Conservation (phyloP, 495 filamentous ascomycete genomes). For the Trichoderma erinaceum region DNA sequence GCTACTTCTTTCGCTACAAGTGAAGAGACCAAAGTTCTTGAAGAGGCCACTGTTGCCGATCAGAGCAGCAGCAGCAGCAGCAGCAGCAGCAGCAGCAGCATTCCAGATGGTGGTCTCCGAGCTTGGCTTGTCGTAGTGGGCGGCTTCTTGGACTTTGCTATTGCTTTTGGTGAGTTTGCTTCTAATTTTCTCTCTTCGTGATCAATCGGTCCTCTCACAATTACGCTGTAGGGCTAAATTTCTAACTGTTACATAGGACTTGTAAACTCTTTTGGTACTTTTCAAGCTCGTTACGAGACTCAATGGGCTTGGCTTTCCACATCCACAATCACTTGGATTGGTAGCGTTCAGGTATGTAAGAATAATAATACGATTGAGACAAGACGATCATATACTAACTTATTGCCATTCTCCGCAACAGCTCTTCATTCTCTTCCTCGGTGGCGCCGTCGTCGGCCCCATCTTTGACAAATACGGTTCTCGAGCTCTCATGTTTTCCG, state of each 20-base stretch:
- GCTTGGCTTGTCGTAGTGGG: slow-evolving; percentile 36
- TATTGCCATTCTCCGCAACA: slow-evolving; percentile 22
- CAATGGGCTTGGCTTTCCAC: slow-evolving; percentile 35
- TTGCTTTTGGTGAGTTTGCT: slow-evolving; percentile 19
- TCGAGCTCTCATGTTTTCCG: slow-evolving; percentile 12
- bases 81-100: not conserved
- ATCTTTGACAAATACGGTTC: slow-evolving; percentile 14
- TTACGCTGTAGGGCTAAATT: not conserved
- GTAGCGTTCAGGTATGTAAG: slow-evolving; percentile 39
- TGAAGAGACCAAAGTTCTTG: not conserved
- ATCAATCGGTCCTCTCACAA: not conserved
- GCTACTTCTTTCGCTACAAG: not conserved
- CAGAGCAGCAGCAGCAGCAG: not conserved
- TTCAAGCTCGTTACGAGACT: slow-evolving; percentile 58
- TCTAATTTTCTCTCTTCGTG: slow-evolving; percentile 29
- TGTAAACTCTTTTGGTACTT: slow-evolving; percentile 58
- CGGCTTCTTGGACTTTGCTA: slow-evolving; percentile 15
- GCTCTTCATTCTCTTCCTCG: slow-evolving; percentile 35
- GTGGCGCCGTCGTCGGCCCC: slow-evolving; percentile 35
- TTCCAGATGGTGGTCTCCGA: slow-evolving; percentile 31
- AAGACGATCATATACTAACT: not conserved
- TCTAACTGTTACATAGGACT: slow-evolving; percentile 41
- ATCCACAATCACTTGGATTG: slow-evolving; percentile 63
- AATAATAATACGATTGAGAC: too few species aligned
- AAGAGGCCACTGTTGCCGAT: not conserved